Evolutionary conservation across 2,329 filamentous ascomycete species (phyloP).

Genomic region (Fusarium xyrophilum): DNA sequence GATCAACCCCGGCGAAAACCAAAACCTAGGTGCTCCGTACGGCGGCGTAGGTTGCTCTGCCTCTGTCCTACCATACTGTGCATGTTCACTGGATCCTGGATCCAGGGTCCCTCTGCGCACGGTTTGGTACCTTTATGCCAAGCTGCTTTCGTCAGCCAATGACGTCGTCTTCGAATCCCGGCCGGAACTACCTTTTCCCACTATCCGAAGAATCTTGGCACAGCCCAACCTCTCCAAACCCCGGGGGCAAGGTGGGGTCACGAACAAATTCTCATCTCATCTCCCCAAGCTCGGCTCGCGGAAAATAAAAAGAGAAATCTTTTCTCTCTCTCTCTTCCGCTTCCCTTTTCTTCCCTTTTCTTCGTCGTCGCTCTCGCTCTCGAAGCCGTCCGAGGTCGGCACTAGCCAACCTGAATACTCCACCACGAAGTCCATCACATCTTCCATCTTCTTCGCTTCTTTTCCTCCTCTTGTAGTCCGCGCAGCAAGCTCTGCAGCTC

Average conservation of each 20-base stretch:
- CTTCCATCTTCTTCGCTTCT: conserved; percentile 61
- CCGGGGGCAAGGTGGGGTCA: conserved; percentile 37
- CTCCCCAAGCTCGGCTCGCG: conserved; percentile 37
- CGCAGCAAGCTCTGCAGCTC: conserved; percentile 74
- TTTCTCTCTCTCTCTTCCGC: conserved; percentile 21
- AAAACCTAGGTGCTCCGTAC: conserved; percentile 25
- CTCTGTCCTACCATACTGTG: conserved; percentile 7
- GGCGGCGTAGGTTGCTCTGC: background rate
- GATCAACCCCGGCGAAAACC: conserved; percentile 16
- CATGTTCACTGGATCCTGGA: conserved; percentile 7
- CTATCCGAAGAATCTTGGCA: conserved; percentile 13
- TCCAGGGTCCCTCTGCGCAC: conserved; percentile 28
- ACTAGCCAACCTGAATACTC: conserved; percentile 47
- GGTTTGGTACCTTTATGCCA: conserved; percentile 15
- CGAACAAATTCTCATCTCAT: conserved; percentile 45
- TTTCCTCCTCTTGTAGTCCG: conserved; percentile 53
- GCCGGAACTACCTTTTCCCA: conserved; percentile 28
- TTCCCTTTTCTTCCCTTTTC: conserved; percentile 20
- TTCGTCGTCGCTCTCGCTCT: conserved; percentile 35
- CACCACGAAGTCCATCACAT: conserved; percentile 54
- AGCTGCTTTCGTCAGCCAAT: conserved; percentile 40
- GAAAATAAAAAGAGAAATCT: conserved; percentile 38
- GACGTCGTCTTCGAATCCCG: conserved; percentile 22
- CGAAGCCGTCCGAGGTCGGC: conserved; percentile 50
- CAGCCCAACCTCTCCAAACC: conserved; percentile 40